Evolutionary conservation across 768 basidiomycete genomes (phyloP).

Genomic region (Suillus subalutaceus): DNA sequence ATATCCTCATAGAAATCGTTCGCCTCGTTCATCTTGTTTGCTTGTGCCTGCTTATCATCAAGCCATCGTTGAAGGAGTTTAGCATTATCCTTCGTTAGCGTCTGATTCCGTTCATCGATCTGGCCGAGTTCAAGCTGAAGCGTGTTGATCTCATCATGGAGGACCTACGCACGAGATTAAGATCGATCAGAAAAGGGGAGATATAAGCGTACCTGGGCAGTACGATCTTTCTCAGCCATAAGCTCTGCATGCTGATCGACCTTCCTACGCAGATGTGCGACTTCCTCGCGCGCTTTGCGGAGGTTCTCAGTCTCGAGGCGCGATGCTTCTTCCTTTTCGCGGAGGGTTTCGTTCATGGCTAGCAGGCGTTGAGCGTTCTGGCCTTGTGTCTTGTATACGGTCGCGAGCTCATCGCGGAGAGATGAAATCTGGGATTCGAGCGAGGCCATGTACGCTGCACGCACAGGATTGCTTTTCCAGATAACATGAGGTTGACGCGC

Average conservation of each 20-base stretch:
- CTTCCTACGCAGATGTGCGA: conserved; percentile 67
- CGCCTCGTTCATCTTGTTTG: conserved; percentile 93
- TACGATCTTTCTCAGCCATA: conserved; percentile 86
- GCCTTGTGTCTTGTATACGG: conserved; percentile 94
- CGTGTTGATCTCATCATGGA: conserved; percentile 94
- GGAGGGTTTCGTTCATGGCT: conserved; percentile 91
- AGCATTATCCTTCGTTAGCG: conserved; percentile 91
- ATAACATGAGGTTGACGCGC: conserved; percentile 3
- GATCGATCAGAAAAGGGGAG: conserved; percentile 8
- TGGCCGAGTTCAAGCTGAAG: conserved; percentile 90
- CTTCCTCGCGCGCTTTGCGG: conserved; percentile 76
- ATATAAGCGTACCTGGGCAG: conserved; percentile 67
- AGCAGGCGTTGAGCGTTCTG: conserved; percentile 94
- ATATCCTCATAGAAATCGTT: conserved; percentile 89
- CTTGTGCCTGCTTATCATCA: conserved; percentile 91
- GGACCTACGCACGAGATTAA: conserved; percentile 53
- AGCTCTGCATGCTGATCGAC: conserved; percentile 84
- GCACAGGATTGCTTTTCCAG: conserved; percentile 71
- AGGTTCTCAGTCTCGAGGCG: conserved; percentile 82
- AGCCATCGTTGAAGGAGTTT: conserved; percentile 96
- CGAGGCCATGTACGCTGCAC: conserved; percentile 86
- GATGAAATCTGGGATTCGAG: conserved; percentile 94
- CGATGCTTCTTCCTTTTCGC: conserved; percentile 89
- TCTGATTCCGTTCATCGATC: conserved; percentile 84
- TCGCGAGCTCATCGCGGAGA: conserved; percentile 88